Conservation (phyloP, 441 rosid species). For the Pelargonium exstipulatum region DNA sequence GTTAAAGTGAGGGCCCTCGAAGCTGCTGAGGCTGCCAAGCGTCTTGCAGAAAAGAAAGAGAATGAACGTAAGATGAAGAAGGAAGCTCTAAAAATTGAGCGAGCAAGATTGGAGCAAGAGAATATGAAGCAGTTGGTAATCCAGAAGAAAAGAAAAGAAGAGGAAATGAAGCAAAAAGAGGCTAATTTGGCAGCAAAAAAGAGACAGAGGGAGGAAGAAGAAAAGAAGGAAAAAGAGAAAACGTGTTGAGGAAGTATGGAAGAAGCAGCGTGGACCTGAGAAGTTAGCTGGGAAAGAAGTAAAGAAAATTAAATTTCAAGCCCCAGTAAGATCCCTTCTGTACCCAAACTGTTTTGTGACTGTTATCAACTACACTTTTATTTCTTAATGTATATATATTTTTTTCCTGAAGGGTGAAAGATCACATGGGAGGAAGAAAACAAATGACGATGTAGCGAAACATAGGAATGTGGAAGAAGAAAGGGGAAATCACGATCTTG, state of each 20-base stretch:
- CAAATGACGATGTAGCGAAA: constrained; percentile 25
- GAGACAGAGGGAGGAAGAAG: constrained; percentile 69
- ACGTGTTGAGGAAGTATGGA: constrained; percentile 53
- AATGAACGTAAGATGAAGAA: constrained; percentile 75
- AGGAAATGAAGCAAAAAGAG: constrained; percentile 68
- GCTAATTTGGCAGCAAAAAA: constrained; percentile 69
- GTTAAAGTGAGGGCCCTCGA: constrained; percentile 85
- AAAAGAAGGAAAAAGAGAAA: constrained; percentile 61
- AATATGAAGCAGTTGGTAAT: constrained; percentile 54
- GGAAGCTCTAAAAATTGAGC: constrained; percentile 74
- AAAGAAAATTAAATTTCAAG: constrained; percentile 40
- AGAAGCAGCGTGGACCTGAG: constrained; percentile 43
- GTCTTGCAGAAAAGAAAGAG: constrained; percentile 78
- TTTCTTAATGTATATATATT: constrained; percentile 6
- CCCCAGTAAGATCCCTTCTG: constrained; percentile 34
- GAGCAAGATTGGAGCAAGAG: constrained; percentile 65
- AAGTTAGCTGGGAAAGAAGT: constrained; percentile 39
- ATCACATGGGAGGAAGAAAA: constrained; percentile 34
- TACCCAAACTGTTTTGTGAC: background rate
- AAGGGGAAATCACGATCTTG: constrained; percentile 22
- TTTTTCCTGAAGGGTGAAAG: constrained; percentile 28
- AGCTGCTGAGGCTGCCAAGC: constrained; percentile 82
- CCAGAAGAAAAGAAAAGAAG: constrained; percentile 70
- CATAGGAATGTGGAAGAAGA: constrained; percentile 32
- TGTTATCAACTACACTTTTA: constrained; percentile 16